Conservation (phyloP, 2,329 filamentous ascomycete species). For the Fusarium pseudoanthophilum region DNA sequence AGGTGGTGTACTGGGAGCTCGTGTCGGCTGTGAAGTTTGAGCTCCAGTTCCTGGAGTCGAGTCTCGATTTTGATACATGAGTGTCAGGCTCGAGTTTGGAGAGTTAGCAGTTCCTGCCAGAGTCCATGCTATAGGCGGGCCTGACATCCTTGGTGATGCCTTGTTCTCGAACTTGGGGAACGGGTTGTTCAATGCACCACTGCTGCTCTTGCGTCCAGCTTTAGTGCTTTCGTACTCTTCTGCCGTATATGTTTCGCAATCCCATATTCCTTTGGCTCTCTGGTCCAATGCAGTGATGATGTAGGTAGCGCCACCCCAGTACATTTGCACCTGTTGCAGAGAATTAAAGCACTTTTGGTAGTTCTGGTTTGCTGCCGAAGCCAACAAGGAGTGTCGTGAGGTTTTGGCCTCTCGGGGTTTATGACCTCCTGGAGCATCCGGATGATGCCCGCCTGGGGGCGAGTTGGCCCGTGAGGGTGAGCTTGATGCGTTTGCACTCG, state of each 20-base stretch:
- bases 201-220: conserved; percentile 58
- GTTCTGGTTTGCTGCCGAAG: conserved; percentile 84
- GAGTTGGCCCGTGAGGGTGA: conserved; percentile 67
- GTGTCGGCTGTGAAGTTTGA: conserved; percentile 20
- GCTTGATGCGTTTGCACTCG: conserved; percentile 73
- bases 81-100: conserved; percentile 82
- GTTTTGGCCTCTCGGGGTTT: conserved; percentile 49
- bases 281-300: conserved; percentile 88
- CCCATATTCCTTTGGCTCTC: conserved; percentile 86
- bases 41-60: not conserved
- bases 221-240: conserved; percentile 84
- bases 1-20: conserved; percentile 60
- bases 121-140: conserved; percentile 78
- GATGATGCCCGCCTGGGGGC: conserved; percentile 50
- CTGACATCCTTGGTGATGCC: conserved; percentile 59
- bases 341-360: conserved; percentile 90
- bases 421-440: conserved; percentile 1
- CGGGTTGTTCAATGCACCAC: conserved; percentile 49
- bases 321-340: conserved; percentile 80
- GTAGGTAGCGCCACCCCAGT: conserved; percentile 89
- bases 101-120: conserved; percentile 90
- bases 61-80: conserved; percentile 74
- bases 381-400: conserved; percentile 78
- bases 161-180: conserved; percentile 59
- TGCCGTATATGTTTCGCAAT: conserved; percentile 72